These are phyloP conservation scores for Serendipita sp. DNA, from an alignment of 768 basidiomycete genomes.

Conservation along the genomic window DNA sequence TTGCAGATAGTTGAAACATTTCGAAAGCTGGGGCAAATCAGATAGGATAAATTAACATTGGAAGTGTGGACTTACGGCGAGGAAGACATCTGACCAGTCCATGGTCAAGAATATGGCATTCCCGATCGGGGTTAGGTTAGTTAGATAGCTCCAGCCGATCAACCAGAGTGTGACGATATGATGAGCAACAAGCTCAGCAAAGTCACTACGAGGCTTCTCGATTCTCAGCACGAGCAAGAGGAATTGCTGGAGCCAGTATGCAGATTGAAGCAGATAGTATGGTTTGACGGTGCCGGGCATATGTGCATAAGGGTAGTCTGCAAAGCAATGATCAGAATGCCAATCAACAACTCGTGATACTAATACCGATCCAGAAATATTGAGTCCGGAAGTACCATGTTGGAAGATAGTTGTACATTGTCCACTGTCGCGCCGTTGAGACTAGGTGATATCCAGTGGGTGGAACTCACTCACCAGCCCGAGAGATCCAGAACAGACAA, in stretches of 20 bases:
- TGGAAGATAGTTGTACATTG: slow-evolving; percentile 64
- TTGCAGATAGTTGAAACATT: slow-evolving; percentile 76
- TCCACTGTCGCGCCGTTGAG: neutral
- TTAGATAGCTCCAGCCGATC: slow-evolving; percentile 75
- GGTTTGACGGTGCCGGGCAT: slow-evolving; percentile 73
- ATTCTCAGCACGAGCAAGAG: slow-evolving; percentile 68
- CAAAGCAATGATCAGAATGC: no score
- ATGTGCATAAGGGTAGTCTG: slow-evolving; percentile 80
- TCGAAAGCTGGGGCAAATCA: slow-evolving; percentile 41
- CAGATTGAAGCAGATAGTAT: slow-evolving; percentile 85
- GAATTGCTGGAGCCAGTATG: slow-evolving; percentile 93
- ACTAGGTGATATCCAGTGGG: neutral
- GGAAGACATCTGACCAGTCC: slow-evolving; percentile 84
- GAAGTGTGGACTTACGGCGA: slow-evolving; percentile 45
- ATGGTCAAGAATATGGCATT: slow-evolving; percentile 89
- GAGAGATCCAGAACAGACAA: slow-evolving; percentile 47
- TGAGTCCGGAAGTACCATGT: slow-evolving; percentile 77
- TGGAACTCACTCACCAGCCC: slow-evolving; percentile 48
- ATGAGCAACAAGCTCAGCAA: slow-evolving; percentile 69
- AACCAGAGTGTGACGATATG: slow-evolving; percentile 93
- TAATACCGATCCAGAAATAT: slow-evolving; percentile 65
- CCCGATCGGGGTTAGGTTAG: slow-evolving; percentile 76
- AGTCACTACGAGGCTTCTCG: slow-evolving; percentile 93
- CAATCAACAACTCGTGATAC: neutral
- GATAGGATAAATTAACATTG: neutral